Evolutionary conservation across 352 stramenopile genomes (phyloP).

Genomic region (Globisporangium radiosum): DNA sequence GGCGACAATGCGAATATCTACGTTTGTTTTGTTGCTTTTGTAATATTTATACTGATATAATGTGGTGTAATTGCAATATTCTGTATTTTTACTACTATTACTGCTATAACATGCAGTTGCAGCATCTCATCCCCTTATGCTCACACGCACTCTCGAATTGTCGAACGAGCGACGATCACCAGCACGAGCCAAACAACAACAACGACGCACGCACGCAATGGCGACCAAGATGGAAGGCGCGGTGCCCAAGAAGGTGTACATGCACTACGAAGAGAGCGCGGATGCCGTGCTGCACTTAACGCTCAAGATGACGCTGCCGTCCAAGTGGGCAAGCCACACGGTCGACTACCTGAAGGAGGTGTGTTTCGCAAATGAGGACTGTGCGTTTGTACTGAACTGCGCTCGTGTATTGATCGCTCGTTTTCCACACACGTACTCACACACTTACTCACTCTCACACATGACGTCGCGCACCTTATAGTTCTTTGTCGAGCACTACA

Average conservation of each 20-base stretch:
- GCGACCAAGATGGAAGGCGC: constrained; percentile 59
- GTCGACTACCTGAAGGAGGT: constrained; percentile 83
- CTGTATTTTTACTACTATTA: too few relatives aligned
- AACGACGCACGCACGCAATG: too few relatives aligned
- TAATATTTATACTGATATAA: too few relatives aligned
- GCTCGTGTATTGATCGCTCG: not conserved
- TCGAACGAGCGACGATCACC: too few relatives aligned
- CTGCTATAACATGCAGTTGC: too few relatives aligned
- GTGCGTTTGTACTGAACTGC: not conserved
- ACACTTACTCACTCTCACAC: too few relatives aligned
- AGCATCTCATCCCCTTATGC: too few relatives aligned
- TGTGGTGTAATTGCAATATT: too few relatives aligned
- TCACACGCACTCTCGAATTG: too few relatives aligned
- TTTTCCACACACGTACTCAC: not conserved
- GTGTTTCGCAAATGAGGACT: not conserved
- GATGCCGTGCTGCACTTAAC: constrained; percentile 57
- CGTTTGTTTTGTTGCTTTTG: too few relatives aligned
- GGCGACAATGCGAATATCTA: too few relatives aligned
- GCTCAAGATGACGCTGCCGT: constrained; percentile 86
- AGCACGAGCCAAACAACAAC: too few relatives aligned
- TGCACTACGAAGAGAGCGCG: constrained; percentile 75
- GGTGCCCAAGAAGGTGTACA: constrained; percentile 85
- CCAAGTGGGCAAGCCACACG: constrained; percentile 77
- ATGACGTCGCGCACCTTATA: constrained; percentile 9
- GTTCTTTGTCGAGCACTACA: constrained; percentile 90